phyloP scores from a whole-genome alignment of 192 early-diverging fungal genomes.

The Linderina pennispora region DNA sequence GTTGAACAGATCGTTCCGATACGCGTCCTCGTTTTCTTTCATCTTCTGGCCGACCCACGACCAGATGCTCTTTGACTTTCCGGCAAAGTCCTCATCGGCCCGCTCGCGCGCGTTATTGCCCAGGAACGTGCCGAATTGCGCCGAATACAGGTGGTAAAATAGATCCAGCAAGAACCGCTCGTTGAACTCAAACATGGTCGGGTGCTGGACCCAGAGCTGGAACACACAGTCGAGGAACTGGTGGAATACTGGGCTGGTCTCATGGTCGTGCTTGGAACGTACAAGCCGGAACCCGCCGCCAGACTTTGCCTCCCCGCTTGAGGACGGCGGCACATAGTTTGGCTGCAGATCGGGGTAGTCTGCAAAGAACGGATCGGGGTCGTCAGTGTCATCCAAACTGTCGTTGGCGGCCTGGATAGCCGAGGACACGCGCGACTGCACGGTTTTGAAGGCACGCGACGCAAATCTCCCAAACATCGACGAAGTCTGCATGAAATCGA shows the following conservation, averaged over 20 bases:
- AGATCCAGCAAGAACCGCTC: slow-evolving; percentile 74
- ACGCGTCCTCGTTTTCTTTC: neutral
- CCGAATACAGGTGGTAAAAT: slow-evolving; percentile 81
- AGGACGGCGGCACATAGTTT: slow-evolving; percentile 12
- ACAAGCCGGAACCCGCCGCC: slow-evolving; percentile 27
- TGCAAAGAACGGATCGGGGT: slow-evolving; percentile 20
- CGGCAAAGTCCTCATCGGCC: slow-evolving; percentile 29
- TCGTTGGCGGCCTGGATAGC: slow-evolving; percentile 39
- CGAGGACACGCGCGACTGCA: slow-evolving; percentile 42
- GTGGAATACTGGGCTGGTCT: slow-evolving; percentile 92
- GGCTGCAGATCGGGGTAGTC: slow-evolving; percentile 35
- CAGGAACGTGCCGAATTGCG: slow-evolving; percentile 92
- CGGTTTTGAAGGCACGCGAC: slow-evolving; percentile 21
- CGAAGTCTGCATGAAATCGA: slow-evolving; percentile 24
- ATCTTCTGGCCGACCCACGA: slow-evolving; percentile 53
- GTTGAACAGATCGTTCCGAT: slow-evolving; percentile 17
- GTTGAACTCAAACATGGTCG: slow-evolving; percentile 90
- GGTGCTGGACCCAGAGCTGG: slow-evolving; percentile 83
- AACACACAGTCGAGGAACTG: slow-evolving; percentile 97
- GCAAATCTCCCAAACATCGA: slow-evolving; percentile 44
- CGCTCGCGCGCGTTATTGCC: slow-evolving; percentile 87
- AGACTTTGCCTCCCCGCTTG: too few relatives aligned
- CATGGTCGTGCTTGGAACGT: slow-evolving; percentile 54
- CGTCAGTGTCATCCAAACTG: slow-evolving; percentile 29
- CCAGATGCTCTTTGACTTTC: slow-evolving; percentile 69